Base-by-base conservation (phyloP, 208 protist genomes). In the Trypanosoma vivax region DNA sequence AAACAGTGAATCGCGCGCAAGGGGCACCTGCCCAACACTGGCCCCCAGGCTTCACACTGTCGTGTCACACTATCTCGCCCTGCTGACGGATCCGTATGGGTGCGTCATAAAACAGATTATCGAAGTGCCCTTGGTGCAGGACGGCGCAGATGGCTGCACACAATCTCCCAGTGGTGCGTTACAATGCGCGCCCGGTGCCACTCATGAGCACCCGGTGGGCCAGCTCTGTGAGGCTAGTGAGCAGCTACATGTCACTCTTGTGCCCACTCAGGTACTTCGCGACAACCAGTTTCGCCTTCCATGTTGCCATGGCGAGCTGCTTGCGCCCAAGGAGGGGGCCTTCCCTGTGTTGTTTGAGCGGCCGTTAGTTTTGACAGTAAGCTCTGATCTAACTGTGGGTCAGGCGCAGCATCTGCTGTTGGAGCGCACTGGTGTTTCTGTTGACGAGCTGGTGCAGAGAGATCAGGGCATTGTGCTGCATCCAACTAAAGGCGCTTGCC, bases 331-430 rank as follows among this genome's bases (percentile, higher is more conserved):
- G 38, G 42, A 66, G 30, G 37, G 34, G 39, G 65, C 60, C 23
- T 23, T 13, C 1, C 54, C 61, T 2, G 3, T n/a, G 28, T 42
- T 63, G 10, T 86, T 88, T 50, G 75, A 66, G 10, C 56, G 79
- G 54, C 84, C 84, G 0, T 88, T 88, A 45, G 37, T 85, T 50
- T 71, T 92, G 38, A 87, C 80, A 1, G 53, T 82, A 13, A 52
- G 65, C 51, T 31, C 24, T 13, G 43, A 16, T 14, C 76, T 69
- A 2, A 84, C 77, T 13, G 78, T 88, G 34, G 38, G 35, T 5
- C 57, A 76, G 47, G 80, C 68, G 31, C 28, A 70, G 46, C 52
- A 67, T 1, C 34, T 63, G 5, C 54, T 88, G 54, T 58, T 86
- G 14, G 41, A 24, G 3, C 60, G 56, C 2, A 79, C 69, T 0